Percentiles rank a stretch among this genome's conserved stretches.
Conservation (phyloP, 176 grass and related monocot species). For the Alopecurus myosuroides region DNA sequence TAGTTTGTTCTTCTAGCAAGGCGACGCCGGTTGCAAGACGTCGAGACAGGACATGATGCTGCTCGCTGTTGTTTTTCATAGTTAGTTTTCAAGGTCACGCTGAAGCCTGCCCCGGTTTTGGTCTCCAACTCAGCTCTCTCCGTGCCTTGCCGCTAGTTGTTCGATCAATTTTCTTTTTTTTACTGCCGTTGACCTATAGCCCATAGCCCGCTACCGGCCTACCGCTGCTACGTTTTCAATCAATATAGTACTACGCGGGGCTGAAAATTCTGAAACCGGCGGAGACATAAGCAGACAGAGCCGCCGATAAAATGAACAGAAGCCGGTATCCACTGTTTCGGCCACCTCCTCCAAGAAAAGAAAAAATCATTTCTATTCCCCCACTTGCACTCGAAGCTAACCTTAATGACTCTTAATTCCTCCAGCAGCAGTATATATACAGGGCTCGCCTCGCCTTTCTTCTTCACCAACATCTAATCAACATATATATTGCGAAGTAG, state of each 20-base stretch:
- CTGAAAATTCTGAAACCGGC: constrained; percentile 24
- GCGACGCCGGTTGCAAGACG: neutral
- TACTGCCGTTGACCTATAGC: neutral
- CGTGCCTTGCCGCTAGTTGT: too few species aligned
- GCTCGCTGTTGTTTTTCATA: neutral
- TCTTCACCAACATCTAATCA: constrained; percentile 1
- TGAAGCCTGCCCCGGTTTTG: too few species aligned
- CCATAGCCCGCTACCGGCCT: too few species aligned
- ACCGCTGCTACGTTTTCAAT: neutral
- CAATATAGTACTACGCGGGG: too few species aligned
- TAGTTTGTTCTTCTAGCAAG: too few species aligned
- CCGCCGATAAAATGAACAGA: neutral
- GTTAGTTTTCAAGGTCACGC: neutral
- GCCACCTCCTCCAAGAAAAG: neutral
- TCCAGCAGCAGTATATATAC: constrained; percentile 17
- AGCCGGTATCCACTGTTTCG: neutral
- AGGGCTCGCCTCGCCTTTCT: neutral
- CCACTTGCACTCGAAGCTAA: neutral
- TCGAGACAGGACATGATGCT: neutral
- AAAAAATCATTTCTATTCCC: neutral
- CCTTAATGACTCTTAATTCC: neutral
- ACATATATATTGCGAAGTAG: neutral
- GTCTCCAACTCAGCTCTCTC: too few species aligned
- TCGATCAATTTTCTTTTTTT: neutral
- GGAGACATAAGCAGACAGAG: neutral